A percentile compares a stretch with the other conserved stretches of the same genome.
Evolutionary conservation across 805 yeast genomes (phyloP).

Genomic region (Candida qinlingensis): DNA sequence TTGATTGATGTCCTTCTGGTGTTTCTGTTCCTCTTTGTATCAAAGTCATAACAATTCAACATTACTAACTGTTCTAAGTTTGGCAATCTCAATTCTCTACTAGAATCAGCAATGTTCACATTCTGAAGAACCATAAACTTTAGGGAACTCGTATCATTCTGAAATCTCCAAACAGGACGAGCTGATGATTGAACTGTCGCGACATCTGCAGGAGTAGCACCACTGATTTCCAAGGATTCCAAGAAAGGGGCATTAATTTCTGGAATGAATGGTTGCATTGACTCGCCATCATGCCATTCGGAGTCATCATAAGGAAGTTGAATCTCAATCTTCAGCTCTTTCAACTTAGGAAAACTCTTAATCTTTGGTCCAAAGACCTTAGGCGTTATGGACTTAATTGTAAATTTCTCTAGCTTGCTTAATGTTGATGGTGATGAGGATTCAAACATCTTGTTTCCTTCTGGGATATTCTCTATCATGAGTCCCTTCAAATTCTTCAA

Average conservation of each 20-base stretch:
- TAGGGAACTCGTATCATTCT: too few relatives aligned
- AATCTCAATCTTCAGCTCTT: not conserved
- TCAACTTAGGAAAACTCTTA: not conserved
- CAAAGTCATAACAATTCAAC: not conserved
- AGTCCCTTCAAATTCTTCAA: not conserved
- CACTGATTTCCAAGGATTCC: too few relatives aligned
- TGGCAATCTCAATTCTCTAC: not conserved
- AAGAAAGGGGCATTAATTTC: too few relatives aligned
- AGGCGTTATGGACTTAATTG: not conserved
- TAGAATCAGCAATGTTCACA: not conserved
- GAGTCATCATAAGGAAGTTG: not conserved
- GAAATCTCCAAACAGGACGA: too few relatives aligned
- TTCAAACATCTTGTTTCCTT: not conserved
- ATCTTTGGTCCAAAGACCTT: not conserved
- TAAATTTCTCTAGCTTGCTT: not conserved
- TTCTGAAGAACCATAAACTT: too few relatives aligned
- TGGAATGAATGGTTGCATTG: not conserved
- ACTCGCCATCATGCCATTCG: not conserved
- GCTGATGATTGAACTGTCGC: too few relatives aligned
- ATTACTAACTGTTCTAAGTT: not conserved
- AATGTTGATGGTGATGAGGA: not conserved
- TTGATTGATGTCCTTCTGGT: not conserved
- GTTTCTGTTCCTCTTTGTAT: not conserved
- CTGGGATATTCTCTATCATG: not conserved
- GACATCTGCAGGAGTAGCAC: too few relatives aligned